A percentile compares a stretch with the other conserved stretches of the same genome.
Conservation (phyloP, 2,329 filamentous ascomycete genomes). For the Trematosphaeria pertusa region DNA sequence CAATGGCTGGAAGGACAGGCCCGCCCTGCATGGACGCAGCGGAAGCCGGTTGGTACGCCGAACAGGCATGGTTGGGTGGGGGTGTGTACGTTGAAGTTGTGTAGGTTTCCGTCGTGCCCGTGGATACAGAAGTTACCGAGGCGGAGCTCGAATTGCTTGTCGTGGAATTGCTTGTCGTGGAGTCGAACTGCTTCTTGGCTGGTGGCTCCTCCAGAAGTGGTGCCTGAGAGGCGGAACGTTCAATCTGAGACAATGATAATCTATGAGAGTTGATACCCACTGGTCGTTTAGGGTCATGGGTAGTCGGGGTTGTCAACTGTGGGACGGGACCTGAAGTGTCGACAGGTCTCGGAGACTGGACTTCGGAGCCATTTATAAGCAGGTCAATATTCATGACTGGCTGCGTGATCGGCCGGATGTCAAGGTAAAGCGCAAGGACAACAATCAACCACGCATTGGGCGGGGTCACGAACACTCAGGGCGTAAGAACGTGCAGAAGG, state of each 20-base stretch:
- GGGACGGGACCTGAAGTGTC: too few relatives aligned
- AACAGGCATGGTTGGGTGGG: constrained; percentile 32
- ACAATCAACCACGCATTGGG: not conserved
- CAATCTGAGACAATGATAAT: too few relatives aligned
- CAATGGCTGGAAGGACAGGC: constrained; percentile 43
- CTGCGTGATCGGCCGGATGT: constrained; percentile 2
- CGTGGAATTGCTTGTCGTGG: constrained; percentile 58
- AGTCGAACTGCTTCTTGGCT: too few relatives aligned
- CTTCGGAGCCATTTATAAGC: constrained; percentile 3
- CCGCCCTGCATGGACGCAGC: constrained; percentile 40
- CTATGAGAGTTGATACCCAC: too few relatives aligned
- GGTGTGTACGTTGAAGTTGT: constrained; percentile 44
- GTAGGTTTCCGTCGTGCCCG: constrained; percentile 51
- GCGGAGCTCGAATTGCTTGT: too few relatives aligned
- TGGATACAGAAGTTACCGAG: constrained; percentile 40
- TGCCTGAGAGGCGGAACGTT: too few relatives aligned
- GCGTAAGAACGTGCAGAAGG: not conserved
- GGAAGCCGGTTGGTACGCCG: constrained; percentile 31
- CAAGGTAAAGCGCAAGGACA: not conserved
- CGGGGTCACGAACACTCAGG: not conserved
- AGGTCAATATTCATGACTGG: not conserved
- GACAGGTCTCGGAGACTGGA: too few relatives aligned
- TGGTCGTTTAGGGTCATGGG: too few relatives aligned
- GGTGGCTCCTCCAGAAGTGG: too few relatives aligned
- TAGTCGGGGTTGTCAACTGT: too few relatives aligned